Base-by-base conservation (phyloP, 2,329 filamentous ascomycete genomes). In the Xylaria digitata region DNA sequence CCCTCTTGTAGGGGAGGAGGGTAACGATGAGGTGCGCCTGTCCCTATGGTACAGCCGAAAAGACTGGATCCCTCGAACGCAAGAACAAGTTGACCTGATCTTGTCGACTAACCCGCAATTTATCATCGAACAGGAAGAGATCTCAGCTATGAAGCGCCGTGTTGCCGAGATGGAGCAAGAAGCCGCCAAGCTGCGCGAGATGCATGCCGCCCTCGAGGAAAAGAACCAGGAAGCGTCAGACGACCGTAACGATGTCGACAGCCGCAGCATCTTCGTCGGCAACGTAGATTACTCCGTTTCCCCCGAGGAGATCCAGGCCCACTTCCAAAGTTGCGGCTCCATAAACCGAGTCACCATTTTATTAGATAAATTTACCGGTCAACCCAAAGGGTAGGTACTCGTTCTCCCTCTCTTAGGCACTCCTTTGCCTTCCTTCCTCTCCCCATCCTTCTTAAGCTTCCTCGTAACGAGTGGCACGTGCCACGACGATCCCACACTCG, bases 351-450 rank as follows among this genome's bases (percentile, higher is more conserved):
- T 99, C 66, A 99, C 96, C 1, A 99, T 99, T 73, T 84, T 99
- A 73, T 84, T 99, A 74, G 96, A 99, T 83, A 99, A 99, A 84
- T 98, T 97, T 78, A 97, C 94, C 11, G 96, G 96, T 71, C 94
- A 98, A 84, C 96, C 96, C n/a, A 99, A 99, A 85, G 96, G 96
- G 94, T 97, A 84, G 96, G 94, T 97, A 84, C 81, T 91, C n/a
- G 7, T 17, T 21, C 21, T 37, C 21, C 19, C 32, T 54, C 8
- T 54, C 81, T 90, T 46, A 15, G 9, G 15, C 19, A 2, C n/a
- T 48, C 23, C 32, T 2, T 6, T 48, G 13, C 30, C 4, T 6
- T 23, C 13, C n/a, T 54, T 61, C 15, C 2, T 21, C 26, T 19
- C 11, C 21, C 32, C 15, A 9, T 13, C 17, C 7, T 9, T 32